Percentiles rank a stretch among this genome's conserved stretches.
Evolutionary conservation across 768 basidiomycete genomes (phyloP).

Genomic region (Mycena indigotica): DNA sequence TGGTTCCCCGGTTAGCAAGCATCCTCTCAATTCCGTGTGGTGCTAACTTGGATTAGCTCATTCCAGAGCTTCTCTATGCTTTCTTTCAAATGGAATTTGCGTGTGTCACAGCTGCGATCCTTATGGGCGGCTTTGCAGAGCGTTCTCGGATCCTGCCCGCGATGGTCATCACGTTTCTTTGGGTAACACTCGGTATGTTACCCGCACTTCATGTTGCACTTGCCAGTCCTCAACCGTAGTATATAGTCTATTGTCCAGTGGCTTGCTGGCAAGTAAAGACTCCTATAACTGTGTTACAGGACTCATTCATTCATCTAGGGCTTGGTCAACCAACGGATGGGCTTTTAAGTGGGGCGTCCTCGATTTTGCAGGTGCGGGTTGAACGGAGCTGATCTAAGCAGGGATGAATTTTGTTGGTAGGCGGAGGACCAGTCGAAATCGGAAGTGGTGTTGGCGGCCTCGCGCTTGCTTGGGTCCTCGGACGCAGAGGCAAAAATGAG

Average conservation of each 20-base stretch:
- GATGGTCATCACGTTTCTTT: constrained; percentile 79
- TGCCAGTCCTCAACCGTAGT: neutral
- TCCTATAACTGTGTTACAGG: neutral
- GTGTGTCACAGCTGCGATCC: constrained; percentile 75
- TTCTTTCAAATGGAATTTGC: constrained; percentile 90
- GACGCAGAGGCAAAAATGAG: constrained; percentile 73
- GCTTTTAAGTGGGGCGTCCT: constrained; percentile 80
- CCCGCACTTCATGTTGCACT: too few species aligned
- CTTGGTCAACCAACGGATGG: constrained; percentile 84
- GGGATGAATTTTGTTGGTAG: constrained; percentile 34
- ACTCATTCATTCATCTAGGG: constrained; percentile 31
- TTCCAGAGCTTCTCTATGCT: constrained; percentile 81
- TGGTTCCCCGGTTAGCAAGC: constrained; percentile 54
- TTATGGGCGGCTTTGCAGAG: constrained; percentile 83
- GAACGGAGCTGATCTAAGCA: neutral
- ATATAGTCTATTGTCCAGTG: constrained; percentile 78
- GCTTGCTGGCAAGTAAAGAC: constrained; percentile 58
- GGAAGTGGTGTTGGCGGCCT: constrained; percentile 83
- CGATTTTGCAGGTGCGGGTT: constrained; percentile 82
- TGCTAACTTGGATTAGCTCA: constrained; percentile 36
- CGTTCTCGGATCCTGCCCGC: constrained; percentile 82
- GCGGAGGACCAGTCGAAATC: constrained; percentile 88
- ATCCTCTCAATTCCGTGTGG: too few species aligned
- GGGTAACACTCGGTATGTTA: constrained; percentile 64
- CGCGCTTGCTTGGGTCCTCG: constrained; percentile 86